Evolutionary conservation across 345 rosid genomes (phyloP).

Genomic region (Fremontodendron californicum): DNA sequence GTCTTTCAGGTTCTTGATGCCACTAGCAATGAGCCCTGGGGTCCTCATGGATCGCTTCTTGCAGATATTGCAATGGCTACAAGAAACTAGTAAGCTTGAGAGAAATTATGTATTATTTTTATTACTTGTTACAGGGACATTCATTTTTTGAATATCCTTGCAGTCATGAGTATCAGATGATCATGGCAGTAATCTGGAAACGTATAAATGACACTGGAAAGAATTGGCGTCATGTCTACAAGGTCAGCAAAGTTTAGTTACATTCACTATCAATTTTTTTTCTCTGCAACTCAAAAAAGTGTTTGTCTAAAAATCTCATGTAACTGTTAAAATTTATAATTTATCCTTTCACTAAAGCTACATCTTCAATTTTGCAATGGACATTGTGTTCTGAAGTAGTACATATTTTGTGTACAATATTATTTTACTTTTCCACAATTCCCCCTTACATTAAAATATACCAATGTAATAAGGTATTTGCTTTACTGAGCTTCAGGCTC

Average conservation of each 20-base stretch:
- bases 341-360: not conserved
- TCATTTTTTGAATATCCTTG: slow-evolving; percentile 22
- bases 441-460: not conserved
- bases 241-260: slow-evolving; percentile 38
- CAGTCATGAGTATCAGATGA: slow-evolving; percentile 90
- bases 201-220: slow-evolving; percentile 83
- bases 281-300: not conserved
- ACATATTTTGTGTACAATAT: not conserved
- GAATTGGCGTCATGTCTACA: slow-evolving; percentile 97
- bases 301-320: not conserved
- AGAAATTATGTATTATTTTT: slow-evolving; percentile 11
- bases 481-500: slow-evolving; percentile 51
- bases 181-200: slow-evolving; percentile 86
- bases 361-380: not conserved
- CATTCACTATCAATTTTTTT: not conserved
- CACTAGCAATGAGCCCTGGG: slow-evolving; percentile 95
- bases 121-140: slow-evolving; percentile 7
- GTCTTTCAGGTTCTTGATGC: slow-evolving; percentile 83
- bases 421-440: not conserved
- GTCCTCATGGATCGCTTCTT: slow-evolving; percentile 87
- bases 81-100: slow-evolving; percentile 64
- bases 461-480: slow-evolving; percentile 16
- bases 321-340: not conserved
- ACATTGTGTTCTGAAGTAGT: not conserved
- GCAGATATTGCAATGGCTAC: slow-evolving; percentile 84